Evolutionary conservation across 305 asterid genomes (phyloP), one percentile per base, ranked within the genome.

Genomic region (Nicotiana rustica): DNA sequence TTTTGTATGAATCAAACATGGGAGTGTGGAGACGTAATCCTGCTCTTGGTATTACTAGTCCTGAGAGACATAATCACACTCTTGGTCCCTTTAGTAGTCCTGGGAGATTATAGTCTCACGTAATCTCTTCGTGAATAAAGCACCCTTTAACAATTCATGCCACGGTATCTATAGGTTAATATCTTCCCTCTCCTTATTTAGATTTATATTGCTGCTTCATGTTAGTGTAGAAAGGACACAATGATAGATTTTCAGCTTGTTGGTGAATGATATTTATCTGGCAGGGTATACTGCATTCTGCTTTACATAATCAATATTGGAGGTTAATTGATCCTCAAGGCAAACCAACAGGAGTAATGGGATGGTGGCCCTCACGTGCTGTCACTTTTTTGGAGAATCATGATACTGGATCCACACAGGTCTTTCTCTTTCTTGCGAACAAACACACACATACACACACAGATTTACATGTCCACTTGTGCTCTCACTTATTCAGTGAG

Each of bases 281-380:
- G 76, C 83, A 88, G 90, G 90, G 90, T 82, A 88, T 88, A 79
- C 85, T 86, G 47, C 90, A 88, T 82, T 88, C 90, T 36, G 90
- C 90, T 75, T 73, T 88, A 82, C 90, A 86, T 80, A 86, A 84
- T 78, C 84, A 91, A 79, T 91, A 89, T 84, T 91, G 92, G 94
- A 85, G 92, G 73, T 79, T 91, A 76, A 86, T 88, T 35, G 92
- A 91, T 88, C 90, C 90, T 52, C 89, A 87, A 85, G 92, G 94
- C 68, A 91, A 89, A 88, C 94, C 94, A 67, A 87, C 94, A 25
- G 94, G 94, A 67, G 94, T 91, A 67, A 87, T 91, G 90, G 94
- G 92, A 78, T 91, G 94, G 94, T 91, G 94, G 94, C 90, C 92
- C 64, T 91, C 94, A 25, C 92, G 92, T 67, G 92, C 94, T 83